Evolutionary conservation across 805 yeast genomes (phyloP).

Genomic region (Candida krabiensis): DNA sequence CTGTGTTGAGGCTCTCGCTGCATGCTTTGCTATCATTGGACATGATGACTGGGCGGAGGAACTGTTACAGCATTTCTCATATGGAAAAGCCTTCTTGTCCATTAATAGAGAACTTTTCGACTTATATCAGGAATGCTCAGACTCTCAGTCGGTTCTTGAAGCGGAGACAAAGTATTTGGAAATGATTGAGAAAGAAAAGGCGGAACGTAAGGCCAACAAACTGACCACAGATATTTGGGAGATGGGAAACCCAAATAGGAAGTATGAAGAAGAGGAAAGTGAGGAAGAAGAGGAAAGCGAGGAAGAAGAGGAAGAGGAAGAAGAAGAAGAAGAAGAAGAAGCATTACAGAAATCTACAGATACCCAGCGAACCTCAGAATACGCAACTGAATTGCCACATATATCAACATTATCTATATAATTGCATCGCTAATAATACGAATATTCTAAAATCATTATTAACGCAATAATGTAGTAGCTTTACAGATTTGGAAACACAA

Average conservation of each 20-base stretch:
- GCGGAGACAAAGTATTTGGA: constrained; percentile 80
- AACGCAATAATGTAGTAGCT: constrained; percentile 12
- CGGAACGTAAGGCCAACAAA: constrained; percentile 55
- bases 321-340: constrained; percentile 17
- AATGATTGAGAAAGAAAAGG: constrained; percentile 62
- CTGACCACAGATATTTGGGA: constrained; percentile 68
- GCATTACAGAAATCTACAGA: constrained; percentile 10
- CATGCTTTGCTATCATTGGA: constrained; percentile 93
- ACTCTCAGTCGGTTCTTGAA: constrained; percentile 64
- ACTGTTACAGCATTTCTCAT: constrained; percentile 76
- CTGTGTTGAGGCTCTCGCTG: constrained; percentile 97
- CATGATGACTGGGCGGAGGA: constrained; percentile 84
- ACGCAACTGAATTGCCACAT: constrained; percentile 6
- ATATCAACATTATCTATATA: not conserved
- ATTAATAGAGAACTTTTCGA: constrained; percentile 78
- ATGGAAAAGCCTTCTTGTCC: constrained; percentile 89
- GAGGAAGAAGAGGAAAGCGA: constrained; percentile 25
- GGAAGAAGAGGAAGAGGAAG: constrained; percentile 26
- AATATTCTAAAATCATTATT: no score
- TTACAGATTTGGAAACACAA: no score
- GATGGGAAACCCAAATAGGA: constrained; percentile 73
- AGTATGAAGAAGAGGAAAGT: constrained; percentile 23
- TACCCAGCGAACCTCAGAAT: no score
- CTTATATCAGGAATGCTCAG: constrained; percentile 76
- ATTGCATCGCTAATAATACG: not conserved